Evolutionary conservation across 2,329 filamentous ascomycete genomes (phyloP), one percentile per base, ranked within the genome.

Genomic region (Teratosphaeria epicoccoides): DNA sequence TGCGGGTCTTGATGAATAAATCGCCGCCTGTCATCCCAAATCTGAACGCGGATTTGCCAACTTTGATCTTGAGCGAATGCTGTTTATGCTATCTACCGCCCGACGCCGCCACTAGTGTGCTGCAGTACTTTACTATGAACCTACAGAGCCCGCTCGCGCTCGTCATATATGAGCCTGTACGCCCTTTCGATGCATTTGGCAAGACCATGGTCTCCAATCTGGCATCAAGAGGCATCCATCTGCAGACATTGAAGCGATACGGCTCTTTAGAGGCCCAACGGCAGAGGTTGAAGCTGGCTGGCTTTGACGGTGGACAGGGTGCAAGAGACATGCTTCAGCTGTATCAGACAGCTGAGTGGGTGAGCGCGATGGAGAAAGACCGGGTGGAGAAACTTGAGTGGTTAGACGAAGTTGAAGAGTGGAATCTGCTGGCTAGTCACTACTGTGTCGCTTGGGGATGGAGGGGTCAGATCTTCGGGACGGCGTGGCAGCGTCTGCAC

Each of bases 371-470:
- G 2, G 91, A 97, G 70, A 90, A 88, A 69, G 83, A 87, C 63
- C 76, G 90, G 46, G 81, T 97, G 1, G 84, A 90, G 57, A 70
- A 73, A 10, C 67, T 96, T 24, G 90, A 98, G 68, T 89, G 93
- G 62, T 69, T 98, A 56, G 93, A 98, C 70, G 93, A 98, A 70
- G 78, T 96, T 23, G 93, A 98, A 70, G 93, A 98, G 71, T 95
- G 93, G 85, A 77, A 84, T 62, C 70, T 98, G 59, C 70, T 98
- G 60, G 87, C 89, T 0, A 81, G 79, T 57, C 93, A 98, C 73
- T 98, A 98, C 64, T 83, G 90, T 57, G 78, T 98, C 43, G 83
- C 82, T 3, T 97, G 91, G 91, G 93, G 84, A 1, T 94, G 86
- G 80, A 83, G 80, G 60, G 81, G 54, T 1, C 55, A 61, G 12